Conservation (phyloP, 1,284 basidiomycete genomes). For the Microbotryum saponariae region DNA sequence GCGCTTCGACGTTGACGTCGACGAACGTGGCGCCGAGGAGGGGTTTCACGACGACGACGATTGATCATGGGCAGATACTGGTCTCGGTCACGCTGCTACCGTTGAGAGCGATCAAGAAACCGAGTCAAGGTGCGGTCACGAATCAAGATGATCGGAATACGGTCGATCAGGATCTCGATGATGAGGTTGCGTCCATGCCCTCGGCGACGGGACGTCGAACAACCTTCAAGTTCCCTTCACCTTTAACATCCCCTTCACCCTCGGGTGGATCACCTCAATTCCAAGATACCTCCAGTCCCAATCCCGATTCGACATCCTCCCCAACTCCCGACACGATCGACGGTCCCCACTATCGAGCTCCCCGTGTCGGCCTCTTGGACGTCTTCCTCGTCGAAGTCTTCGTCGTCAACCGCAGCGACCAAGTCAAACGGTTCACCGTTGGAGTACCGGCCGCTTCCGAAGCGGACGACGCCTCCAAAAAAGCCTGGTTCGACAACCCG, state of each 20-base stretch:
- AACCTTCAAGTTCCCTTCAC: no score
- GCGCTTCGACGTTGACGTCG: no score
- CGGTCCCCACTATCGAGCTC: neutral
- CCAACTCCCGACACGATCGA: neutral
- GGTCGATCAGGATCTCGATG: no score
- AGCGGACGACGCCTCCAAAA: neutral
- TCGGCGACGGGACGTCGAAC: neutral
- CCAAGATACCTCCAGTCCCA: no score
- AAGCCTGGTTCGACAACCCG: neutral
- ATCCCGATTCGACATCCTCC: neutral
- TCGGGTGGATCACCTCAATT: no score
- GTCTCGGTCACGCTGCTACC: conserved; percentile 27
- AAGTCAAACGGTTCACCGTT: conserved; percentile 16
- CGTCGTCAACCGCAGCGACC: conserved; percentile 17
- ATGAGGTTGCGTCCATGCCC: neutral
- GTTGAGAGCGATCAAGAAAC: conserved; percentile 11
- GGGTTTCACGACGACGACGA: no score
- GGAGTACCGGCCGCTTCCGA: conserved; percentile 6
- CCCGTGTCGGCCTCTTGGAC: conserved; percentile 26
- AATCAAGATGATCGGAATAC: no score
- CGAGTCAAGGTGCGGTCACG: neutral
- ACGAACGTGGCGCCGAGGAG: no score
- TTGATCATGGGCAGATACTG: conserved; percentile 9
- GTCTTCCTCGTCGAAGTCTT: conserved; percentile 32
- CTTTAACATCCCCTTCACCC: no score